These are phyloP conservation scores for Penicillium decumbens DNA, from an alignment of 2,329 filamentous ascomycete species.

Conservation along the genomic window DNA sequence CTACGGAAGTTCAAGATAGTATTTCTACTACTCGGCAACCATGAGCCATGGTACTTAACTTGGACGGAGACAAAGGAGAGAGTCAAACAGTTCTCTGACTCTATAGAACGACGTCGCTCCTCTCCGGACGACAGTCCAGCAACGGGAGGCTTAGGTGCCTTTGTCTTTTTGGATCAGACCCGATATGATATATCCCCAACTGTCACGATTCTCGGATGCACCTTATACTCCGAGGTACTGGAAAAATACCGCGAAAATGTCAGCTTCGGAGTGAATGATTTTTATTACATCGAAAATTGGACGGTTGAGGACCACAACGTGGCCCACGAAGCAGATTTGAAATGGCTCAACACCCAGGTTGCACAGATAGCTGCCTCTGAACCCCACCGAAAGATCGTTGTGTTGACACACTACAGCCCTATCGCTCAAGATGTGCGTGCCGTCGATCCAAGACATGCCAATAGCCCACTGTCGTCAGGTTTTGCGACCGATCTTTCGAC, in stretches of 20 bases:
- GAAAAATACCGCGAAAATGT: conserved; percentile 37
- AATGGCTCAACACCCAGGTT: conserved; percentile 41
- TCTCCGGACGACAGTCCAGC: background rate
- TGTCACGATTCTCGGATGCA: conserved; percentile 45
- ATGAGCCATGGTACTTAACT: conserved; percentile 49
- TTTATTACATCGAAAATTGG: conserved; percentile 45
- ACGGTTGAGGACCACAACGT: conserved; percentile 29
- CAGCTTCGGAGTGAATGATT: conserved; percentile 49
- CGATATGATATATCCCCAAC: conserved; percentile 37
- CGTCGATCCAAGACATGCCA: conserved; percentile 30
- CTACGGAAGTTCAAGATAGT: conserved; percentile 48
- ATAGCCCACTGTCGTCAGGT: conserved; percentile 33
- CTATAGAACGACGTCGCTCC: conserved; percentile 14
- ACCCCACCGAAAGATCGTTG: conserved; percentile 33
- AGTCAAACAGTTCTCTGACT: conserved; percentile 24
- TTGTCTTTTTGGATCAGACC: conserved; percentile 42
- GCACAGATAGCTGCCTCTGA: conserved; percentile 26
- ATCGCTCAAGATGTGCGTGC: conserved; percentile 21
- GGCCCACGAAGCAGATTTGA: conserved; percentile 33
- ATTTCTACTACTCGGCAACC: conserved; percentile 54
- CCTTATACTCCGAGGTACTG: conserved; percentile 49
- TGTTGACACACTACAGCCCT: conserved; percentile 43
- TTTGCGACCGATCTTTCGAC: conserved; percentile 43
- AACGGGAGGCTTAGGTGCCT: conserved; percentile 24
- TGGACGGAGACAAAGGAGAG: conserved; percentile 24